Evolutionary conservation across 1,284 basidiomycete genomes (phyloP), one percentile per base, ranked within the genome.

Genomic region (Laetiporus sulphureus): DNA sequence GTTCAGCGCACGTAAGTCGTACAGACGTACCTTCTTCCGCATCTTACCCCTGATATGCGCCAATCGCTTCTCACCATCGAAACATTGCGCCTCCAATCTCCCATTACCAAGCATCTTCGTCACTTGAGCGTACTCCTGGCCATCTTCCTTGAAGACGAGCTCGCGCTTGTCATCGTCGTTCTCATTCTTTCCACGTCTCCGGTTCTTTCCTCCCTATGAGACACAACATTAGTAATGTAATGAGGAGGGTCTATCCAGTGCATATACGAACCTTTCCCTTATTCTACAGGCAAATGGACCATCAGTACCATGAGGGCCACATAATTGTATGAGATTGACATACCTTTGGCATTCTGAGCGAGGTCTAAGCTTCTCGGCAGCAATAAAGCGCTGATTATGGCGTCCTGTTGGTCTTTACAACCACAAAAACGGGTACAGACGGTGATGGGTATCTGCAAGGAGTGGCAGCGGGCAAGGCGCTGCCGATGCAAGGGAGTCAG

Each of bases 171-270:
- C 92, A 53, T 89, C 88, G 51, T 97, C 92, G 68, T 93, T 95
- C 70, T 99, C 95, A 72, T 98, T 98, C 83, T 99, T 99, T 79
- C 95, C 95, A 72, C 95, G 81, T 77, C 95, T 81, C 69, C 96
- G 83, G 73, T 99, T 99, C 77, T 99, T 99, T 52, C 96, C 96
- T 65, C 96, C 95, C 91, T 99, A 54, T 32, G 52, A 2, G 11
- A n/a, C n/a, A n/a, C n/a, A n/a, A n/a, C n/a, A n/a, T n/a, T n/a
- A n/a, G n/a, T n/a, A n/a, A n/a, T n/a, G n/a, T n/a, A n/a, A n/a
- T n/a, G n/a, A n/a, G n/a, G n/a, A n/a, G n/a, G n/a, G n/a, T n/a
- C n/a, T n/a, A n/a, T n/a, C n/a, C n/a, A n/a, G n/a, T n/a, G n/a
- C n/a, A n/a, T n/a, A n/a, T 19, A 21, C 65, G 41, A 41, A 85